phyloP scores from a whole-genome alignment of 2,329 filamentous ascomycete species.

The Rhinocladiella similis region DNA sequence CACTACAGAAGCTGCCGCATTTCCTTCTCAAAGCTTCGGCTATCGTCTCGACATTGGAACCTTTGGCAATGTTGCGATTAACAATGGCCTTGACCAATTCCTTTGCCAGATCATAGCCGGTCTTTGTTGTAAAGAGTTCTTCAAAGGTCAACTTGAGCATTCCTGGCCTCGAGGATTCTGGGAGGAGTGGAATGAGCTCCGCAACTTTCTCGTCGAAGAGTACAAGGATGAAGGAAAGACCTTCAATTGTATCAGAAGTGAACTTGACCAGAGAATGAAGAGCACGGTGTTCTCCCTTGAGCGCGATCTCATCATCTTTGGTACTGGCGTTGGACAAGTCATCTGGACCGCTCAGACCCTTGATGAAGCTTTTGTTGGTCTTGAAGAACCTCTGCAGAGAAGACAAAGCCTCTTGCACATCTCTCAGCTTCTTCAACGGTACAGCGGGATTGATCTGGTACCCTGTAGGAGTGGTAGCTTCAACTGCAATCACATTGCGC shows the following conservation, averaged over 20 bases:
- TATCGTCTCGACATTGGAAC: constrained; percentile 95
- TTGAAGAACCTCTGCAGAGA: constrained; percentile 79
- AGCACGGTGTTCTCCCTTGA: constrained; percentile 92
- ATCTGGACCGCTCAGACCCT: constrained; percentile 88
- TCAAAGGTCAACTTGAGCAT: constrained; percentile 83
- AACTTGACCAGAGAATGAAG: constrained; percentile 82
- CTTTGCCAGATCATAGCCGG: constrained; percentile 87
- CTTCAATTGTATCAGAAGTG: constrained; percentile 88
- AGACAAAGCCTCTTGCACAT: constrained; percentile 78
- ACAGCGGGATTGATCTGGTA: constrained; percentile 68
- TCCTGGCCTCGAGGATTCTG: constrained; percentile 67
- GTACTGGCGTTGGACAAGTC: constrained; percentile 75
- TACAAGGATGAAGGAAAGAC: constrained; percentile 92
- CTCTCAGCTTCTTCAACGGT: constrained; percentile 65
- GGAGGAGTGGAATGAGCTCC: constrained; percentile 78
- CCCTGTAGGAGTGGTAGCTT: constrained; percentile 56
- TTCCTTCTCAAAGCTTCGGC: constrained; percentile 88
- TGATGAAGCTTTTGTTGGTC: constrained; percentile 86
- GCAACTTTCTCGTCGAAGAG: constrained; percentile 91
- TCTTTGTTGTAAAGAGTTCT: constrained; percentile 74
- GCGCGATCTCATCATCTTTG: constrained; percentile 85
- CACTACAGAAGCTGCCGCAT: constrained; percentile 96
- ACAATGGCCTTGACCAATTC: constrained; percentile 96
- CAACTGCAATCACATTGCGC: constrained; percentile 72
- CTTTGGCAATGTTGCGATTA: constrained; percentile 94